A percentile compares a stretch with the other conserved stretches of the same genome.
Evolutionary conservation across 108 stramenopile genomes (phyloP).

Genomic region (Cylindrotheca fusiformis): DNA sequence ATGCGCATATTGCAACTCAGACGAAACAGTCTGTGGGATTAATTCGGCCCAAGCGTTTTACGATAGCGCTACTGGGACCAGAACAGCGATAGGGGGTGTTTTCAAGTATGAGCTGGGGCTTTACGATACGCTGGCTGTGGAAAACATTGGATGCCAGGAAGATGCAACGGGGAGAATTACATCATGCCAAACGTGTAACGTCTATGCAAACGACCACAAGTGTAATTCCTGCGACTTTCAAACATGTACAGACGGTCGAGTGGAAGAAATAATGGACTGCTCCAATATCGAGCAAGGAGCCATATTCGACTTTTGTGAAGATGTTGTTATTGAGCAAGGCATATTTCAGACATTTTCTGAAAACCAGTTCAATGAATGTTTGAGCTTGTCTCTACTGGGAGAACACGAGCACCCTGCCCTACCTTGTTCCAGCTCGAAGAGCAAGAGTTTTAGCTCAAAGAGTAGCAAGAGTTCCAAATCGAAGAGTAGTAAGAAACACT

Average conservation of each 20-base stretch:
- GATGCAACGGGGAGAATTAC: not conserved
- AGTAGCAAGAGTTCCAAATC: too few relatives aligned
- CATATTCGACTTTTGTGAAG: slow-evolving; percentile 5
- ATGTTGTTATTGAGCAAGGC: not conserved
- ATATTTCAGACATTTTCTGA: slow-evolving; percentile 4
- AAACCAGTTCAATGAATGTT: slow-evolving; percentile 1
- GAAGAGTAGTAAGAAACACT: too few relatives aligned
- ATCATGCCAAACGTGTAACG: not conserved
- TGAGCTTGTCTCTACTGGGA: not conserved
- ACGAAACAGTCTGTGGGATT: slow-evolving; percentile 3
- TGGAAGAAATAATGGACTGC: slow-evolving; percentile 2
- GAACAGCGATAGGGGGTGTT: slow-evolving; percentile 7
- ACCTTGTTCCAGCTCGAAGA: not conserved
- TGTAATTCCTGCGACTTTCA: slow-evolving; percentile 9
- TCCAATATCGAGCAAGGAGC: not conserved
- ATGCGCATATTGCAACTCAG: slow-evolving; percentile 9
- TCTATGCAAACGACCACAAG: slow-evolving; percentile 1
- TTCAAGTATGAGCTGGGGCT: slow-evolving; percentile 1
- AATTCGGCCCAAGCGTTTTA: slow-evolving; percentile 5
- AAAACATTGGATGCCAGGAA: slow-evolving; percentile 2
- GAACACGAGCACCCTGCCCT: not conserved
- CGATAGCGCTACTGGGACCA: not conserved
- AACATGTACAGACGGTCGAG: not conserved
- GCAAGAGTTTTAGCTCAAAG: too few relatives aligned
- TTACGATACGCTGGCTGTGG: slow-evolving; percentile 4